These are phyloP conservation scores for Benincasa hispida DNA, from an alignment of 306 rosid genomes.

Conservation along the genomic window DNA sequence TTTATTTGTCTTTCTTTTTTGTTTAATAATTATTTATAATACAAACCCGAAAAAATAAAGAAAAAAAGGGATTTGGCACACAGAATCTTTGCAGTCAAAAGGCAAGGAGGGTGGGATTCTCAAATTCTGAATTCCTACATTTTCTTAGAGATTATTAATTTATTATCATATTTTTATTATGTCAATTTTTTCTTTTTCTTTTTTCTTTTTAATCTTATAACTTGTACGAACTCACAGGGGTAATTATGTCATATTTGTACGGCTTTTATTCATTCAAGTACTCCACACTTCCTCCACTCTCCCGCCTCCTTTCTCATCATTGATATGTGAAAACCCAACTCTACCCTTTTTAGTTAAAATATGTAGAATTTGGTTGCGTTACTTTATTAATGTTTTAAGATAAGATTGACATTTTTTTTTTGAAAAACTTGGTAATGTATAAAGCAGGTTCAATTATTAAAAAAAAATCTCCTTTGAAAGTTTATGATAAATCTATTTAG, in stretches of 20 bases:
- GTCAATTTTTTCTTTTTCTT: not conserved
- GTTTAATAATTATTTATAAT: not conserved
- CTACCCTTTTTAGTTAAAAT: not conserved
- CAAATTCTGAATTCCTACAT: not conserved
- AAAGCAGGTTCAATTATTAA: not conserved
- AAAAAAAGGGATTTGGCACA: not conserved
- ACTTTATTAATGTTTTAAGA: not conserved
- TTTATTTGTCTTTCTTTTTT: not conserved
- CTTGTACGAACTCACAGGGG: not conserved
- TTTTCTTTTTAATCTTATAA: not conserved
- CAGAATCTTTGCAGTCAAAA: conserved; percentile 3
- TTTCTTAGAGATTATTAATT: not conserved
- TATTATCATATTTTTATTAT: not conserved
- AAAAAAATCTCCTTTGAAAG: no score
- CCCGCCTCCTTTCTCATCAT: not conserved
- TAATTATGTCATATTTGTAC: not conserved
- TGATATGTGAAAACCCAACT: not conserved
- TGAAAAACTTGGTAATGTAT: not conserved
- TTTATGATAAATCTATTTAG: no score
- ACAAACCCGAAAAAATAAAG: not conserved
- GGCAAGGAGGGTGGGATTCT: not conserved
- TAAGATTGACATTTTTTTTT: not conserved
- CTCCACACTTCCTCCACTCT: not conserved
- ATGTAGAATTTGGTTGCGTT: not conserved
- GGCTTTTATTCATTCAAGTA: not conserved